Evolutionary conservation across 305 asterid species (phyloP), one percentile per base, ranked within the genome.

Genomic region (Fraxinus nigra): DNA sequence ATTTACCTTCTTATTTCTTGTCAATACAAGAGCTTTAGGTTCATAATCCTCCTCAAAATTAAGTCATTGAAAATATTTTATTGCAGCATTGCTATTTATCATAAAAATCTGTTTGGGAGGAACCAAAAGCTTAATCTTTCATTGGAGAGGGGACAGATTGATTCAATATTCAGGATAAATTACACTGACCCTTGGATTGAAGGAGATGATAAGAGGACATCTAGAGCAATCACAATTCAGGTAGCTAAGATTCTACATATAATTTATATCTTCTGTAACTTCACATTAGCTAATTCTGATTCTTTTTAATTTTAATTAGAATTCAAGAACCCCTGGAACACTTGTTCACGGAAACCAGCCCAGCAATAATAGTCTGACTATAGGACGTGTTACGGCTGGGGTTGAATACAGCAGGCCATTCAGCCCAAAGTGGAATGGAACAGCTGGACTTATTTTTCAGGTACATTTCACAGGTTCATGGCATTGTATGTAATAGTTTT

Each of bases 161-260:
- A 94, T 82, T 95, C 98, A 70, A 88, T 92, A 85, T 95, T 94
- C 86, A 90, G 96, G 87, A 85, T 95, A 84, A 95, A 94, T 86
- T 94, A 93, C 84, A 93, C 95, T 24, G 98, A 92, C 82, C 99
- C 99, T 70, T 95, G 99, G 98, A 91, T 94, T 80, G 97, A 95
- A 87, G 99, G 99, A 81, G 99, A 95, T 84, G 98, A 95, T 89
- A 95, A 90, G 89, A 89, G 98, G 87, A 95, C 98, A 80, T 94
- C 97, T 81, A 93, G 98, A 86, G 87, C 99, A 82, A 91, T 94
- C 84, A 93, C 93, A 96, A 84, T 95, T 86, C 98, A 95, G 97
- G 99, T 92, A 83, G 59, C 70, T 56, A 80, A 72, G 34, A 54
- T 30, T 79, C 77, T 20, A 75, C 78, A 61, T 74, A 59, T 83